Percentiles rank a stretch among this genome's conserved stretches.
These are phyloP conservation scores for Ophiostoma sp. DNA, from an alignment of 2,329 filamentous ascomycete species.

Conservation along the genomic window DNA sequence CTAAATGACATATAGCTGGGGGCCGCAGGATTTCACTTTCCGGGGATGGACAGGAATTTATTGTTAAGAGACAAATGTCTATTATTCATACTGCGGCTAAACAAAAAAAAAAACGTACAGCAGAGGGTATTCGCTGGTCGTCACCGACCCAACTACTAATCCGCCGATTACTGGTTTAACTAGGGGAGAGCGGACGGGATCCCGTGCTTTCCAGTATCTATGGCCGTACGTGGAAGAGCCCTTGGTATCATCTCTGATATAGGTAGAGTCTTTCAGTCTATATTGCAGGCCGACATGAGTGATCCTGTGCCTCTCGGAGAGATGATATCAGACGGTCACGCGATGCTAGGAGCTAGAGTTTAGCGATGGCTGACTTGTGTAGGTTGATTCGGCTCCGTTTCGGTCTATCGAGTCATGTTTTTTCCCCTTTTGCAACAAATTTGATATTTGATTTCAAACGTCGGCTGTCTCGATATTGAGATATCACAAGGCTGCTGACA, in stretches of 20 bases:
- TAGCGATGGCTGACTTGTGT: not conserved
- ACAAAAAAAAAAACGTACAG: no score
- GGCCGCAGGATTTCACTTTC: not conserved
- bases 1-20: not conserved
- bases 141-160: no score
- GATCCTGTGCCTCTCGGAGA: not conserved
- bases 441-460: no score
- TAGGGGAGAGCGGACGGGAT: no score
- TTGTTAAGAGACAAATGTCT: not conserved
- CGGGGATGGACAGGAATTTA: not conserved
- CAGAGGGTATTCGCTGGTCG: no score
- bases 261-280: not conserved
- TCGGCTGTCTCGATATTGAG: not conserved
- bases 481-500: not conserved
- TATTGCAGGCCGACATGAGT: not conserved
- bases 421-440: not conserved
- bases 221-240: no score
- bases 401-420: not conserved
- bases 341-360: not conserved
- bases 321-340: not conserved
- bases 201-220: no score
- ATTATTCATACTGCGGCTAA: not conserved
- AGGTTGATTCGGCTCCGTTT: not conserved
- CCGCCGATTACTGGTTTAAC: no score
- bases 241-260: not conserved